A percentile compares a stretch with the other conserved stretches of the same genome.
Conservation (phyloP, 176 grass and related monocot species). For the Echinochloa phyllopogon region DNA sequence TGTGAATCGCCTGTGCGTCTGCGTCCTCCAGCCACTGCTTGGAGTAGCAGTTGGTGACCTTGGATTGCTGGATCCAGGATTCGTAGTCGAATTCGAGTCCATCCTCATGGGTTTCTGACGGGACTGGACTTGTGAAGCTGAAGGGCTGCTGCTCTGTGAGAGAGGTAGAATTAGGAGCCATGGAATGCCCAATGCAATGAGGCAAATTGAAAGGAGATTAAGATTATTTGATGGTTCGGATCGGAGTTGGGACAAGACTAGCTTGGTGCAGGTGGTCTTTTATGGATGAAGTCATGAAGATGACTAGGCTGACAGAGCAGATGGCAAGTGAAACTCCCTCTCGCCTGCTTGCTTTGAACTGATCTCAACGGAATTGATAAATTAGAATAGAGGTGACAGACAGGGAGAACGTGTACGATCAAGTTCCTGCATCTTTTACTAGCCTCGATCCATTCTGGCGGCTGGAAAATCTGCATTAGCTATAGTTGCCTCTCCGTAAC, state of each 20-base stretch:
- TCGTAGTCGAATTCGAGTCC: conserved; percentile 37
- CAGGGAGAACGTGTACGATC: background rate
- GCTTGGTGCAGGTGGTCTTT: background rate
- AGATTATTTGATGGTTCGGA: background rate
- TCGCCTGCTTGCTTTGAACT: conserved; percentile 9
- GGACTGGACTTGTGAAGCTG: conserved; percentile 33
- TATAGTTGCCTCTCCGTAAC: background rate
- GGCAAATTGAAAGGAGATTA: background rate
- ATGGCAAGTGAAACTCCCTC: background rate
- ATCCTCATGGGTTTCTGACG: conserved; percentile 22
- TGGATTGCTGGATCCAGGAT: conserved; percentile 41
- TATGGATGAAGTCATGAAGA: background rate
- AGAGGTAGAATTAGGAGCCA: background rate
- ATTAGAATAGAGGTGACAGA: background rate
- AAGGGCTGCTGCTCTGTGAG: conserved; percentile 32
- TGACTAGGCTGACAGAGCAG: background rate
- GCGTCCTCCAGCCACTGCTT: background rate
- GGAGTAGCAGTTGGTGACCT: conserved; percentile 6
- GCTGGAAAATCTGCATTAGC: background rate
- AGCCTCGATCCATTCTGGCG: background rate
- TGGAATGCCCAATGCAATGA: background rate
- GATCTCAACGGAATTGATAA: background rate
- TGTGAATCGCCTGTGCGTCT: background rate
- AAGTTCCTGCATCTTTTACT: background rate
- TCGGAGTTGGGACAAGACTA: background rate